These are phyloP conservation scores for Euphorbia pulcherrima DNA, from an alignment of 345 rosid genomes.

Conservation along the genomic window DNA sequence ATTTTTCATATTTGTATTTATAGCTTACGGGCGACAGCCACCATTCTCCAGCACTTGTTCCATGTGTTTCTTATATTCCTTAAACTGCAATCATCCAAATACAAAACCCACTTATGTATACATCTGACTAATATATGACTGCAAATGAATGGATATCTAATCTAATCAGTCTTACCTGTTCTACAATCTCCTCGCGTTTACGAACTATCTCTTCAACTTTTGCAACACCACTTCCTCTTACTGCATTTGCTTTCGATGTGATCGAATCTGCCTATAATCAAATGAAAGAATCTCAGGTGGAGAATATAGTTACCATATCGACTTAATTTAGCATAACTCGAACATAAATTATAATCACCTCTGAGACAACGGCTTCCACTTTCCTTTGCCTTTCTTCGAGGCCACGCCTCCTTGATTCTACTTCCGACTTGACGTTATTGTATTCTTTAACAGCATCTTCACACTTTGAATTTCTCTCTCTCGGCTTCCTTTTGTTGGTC, in stretches of 20 bases:
- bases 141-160: neutral
- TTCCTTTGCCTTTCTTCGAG: conserved; percentile 69
- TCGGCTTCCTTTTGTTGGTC: conserved; percentile 47
- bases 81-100: conserved; percentile 32
- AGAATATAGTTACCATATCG: neutral
- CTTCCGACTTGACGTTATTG: conserved; percentile 48
- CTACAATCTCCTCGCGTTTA: conserved; percentile 60
- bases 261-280: conserved; percentile 60
- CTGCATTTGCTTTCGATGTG: conserved; percentile 44
- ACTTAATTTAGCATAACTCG: neutral
- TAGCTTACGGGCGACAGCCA: neutral
- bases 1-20: neutral
- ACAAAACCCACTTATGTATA: neutral
- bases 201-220: conserved; percentile 45
- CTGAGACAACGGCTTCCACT: conserved; percentile 64
- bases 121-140: neutral
- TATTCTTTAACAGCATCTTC: conserved; percentile 50
- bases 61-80: conserved; percentile 28
- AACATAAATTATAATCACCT: conserved; percentile 38
- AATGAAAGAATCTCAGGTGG: conserved; percentile 10
- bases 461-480: conserved; percentile 43
- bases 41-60: conserved; percentile 10
- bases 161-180: conserved; percentile 52
- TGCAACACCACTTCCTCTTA: conserved; percentile 55
- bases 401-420: conserved; percentile 56